Base-by-base conservation (phyloP, 768 basidiomycete genomes). In the Pisolithus orientalis region DNA sequence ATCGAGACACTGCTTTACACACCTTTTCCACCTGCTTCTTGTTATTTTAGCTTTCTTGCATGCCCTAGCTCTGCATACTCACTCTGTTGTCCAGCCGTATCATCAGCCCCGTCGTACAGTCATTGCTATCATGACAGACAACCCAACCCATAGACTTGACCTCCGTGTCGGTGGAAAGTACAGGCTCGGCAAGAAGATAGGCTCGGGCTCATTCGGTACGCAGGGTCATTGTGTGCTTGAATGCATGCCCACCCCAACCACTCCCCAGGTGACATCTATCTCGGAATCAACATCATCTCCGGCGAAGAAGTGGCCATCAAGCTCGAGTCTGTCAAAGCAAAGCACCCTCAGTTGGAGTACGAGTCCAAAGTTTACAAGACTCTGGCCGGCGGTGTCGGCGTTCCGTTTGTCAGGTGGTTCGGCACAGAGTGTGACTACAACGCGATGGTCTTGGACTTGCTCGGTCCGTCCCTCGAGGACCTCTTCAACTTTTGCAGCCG, bases 261-360 rank as follows among this genome's bases (percentile, higher is more conserved):
- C 17, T 24, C 37, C 17, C 38, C 44, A 95, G 95, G 94, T 71
- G 95, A 97, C 69, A 97, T 99, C 73, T 98, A 98, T 70, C 90
- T 98, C 56, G 96, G 96, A 53, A 95, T 96, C 71, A 99, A 98
- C 80, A 97, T 99, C 76, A 97, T 98, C 68, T 97, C 95, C 16
- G 95, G 95, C 25, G 96, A 99, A 70, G 96, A 98, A 69, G 95
- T 98, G 55, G 96, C 94, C 67, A 99, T 99, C 81, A 99, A 99
- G 75, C 90, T 99, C 62, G 96, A 99, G 74, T 97, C 95, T 2
- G 93, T 98, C 71, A 99, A 99, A 73, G 96, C 96, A 60, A 99
- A 99, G 72, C 96, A 99, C 62, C 96, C 96, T n/a, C 96, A 99
- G 73, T 87, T 99, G 64, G 96, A 99, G 71, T 99, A 99, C 67